phyloP scores from a whole-genome alignment of 805 yeast genomes.

The Candida peoriensis region DNA sequence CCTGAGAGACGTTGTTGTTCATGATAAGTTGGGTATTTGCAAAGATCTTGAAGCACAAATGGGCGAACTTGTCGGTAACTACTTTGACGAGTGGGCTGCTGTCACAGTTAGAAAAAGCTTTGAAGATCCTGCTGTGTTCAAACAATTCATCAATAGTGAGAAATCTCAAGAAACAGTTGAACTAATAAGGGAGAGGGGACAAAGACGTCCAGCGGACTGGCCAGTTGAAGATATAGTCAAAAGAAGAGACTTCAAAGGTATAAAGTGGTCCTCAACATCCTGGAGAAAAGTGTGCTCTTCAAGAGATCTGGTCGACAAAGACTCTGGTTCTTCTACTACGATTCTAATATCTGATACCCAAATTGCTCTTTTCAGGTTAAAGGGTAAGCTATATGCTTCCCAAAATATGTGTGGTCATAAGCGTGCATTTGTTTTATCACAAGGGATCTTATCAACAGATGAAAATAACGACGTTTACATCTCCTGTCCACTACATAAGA shows the following conservation, averaged over 20 bases:
- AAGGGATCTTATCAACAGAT: constrained; percentile 30
- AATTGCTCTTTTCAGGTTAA: constrained; percentile 30
- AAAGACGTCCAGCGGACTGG: constrained; percentile 33
- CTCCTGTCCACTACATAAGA: constrained; percentile 34
- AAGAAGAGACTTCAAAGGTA: constrained; percentile 24
- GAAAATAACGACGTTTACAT: constrained; percentile 27
- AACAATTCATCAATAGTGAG: constrained; percentile 30
- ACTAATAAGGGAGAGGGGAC: constrained; percentile 31
- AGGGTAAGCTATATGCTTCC: constrained; percentile 30
- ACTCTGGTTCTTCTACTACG: constrained; percentile 29
- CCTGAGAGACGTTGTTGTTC: constrained; percentile 28
- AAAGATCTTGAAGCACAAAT: constrained; percentile 31
- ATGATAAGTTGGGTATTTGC: constrained; percentile 32
- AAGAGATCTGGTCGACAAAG: constrained; percentile 23
- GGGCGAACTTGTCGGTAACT: constrained; percentile 28
- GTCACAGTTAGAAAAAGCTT: constrained; percentile 19
- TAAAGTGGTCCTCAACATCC: constrained; percentile 27
- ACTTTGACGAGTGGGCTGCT: constrained; percentile 32
- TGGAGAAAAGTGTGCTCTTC: constrained; percentile 28
- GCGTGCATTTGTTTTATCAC: constrained; percentile 32
- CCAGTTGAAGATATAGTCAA: constrained; percentile 21
- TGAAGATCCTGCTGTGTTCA: constrained; percentile 23
- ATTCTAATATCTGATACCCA: constrained; percentile 32
- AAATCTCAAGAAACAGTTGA: constrained; percentile 27
- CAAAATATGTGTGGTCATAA: constrained; percentile 38